Conservation (phyloP, 2,329 filamentous ascomycete species). For the Fusarium brachygibbosum region DNA sequence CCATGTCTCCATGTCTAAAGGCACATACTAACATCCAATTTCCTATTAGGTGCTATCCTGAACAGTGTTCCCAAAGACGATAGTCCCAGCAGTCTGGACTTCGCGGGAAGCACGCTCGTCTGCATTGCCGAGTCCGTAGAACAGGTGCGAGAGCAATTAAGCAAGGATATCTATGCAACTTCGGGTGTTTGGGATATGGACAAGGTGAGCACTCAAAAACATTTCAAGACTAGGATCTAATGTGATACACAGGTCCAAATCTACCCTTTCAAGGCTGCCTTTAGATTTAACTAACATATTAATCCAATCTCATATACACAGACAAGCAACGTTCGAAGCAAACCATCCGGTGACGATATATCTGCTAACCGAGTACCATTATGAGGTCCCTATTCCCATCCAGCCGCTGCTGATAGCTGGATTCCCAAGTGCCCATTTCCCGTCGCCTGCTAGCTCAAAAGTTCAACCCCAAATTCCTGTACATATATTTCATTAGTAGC, state of each 20-base stretch:
- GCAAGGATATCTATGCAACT: slow-evolving; percentile 78
- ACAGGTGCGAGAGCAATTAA: slow-evolving; percentile 75
- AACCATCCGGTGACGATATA: slow-evolving; percentile 3
- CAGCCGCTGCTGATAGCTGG: slow-evolving; percentile 10
- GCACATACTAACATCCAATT: neutral
- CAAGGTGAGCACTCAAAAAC: slow-evolving; percentile 62
- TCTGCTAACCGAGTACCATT: slow-evolving; percentile 4
- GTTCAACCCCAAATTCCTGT: neutral
- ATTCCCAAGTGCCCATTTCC: slow-evolving; percentile 7
- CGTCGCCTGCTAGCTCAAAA: neutral
- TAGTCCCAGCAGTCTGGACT: slow-evolving; percentile 70
- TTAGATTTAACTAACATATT: slow-evolving; percentile 49
- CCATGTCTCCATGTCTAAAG: too few species aligned
- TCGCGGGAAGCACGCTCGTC: slow-evolving; percentile 81
- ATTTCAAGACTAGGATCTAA: neutral
- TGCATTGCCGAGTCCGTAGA: slow-evolving; percentile 75
- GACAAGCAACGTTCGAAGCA: neutral
- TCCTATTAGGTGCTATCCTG: slow-evolving; percentile 71
- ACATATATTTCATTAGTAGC: slow-evolving; percentile 23
- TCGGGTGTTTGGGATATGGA: slow-evolving; percentile 85
- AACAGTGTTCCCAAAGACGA: slow-evolving; percentile 75
- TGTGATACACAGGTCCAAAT: slow-evolving; percentile 61
- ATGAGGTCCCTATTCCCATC: slow-evolving; percentile 17
- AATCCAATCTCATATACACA: neutral
- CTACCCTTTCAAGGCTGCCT: slow-evolving; percentile 63